A percentile compares a stretch with the other conserved stretches of the same genome.
Evolutionary conservation across 1,284 basidiomycete species (phyloP).

Genomic region (Cutaneotrichosporon spelunceum): DNA sequence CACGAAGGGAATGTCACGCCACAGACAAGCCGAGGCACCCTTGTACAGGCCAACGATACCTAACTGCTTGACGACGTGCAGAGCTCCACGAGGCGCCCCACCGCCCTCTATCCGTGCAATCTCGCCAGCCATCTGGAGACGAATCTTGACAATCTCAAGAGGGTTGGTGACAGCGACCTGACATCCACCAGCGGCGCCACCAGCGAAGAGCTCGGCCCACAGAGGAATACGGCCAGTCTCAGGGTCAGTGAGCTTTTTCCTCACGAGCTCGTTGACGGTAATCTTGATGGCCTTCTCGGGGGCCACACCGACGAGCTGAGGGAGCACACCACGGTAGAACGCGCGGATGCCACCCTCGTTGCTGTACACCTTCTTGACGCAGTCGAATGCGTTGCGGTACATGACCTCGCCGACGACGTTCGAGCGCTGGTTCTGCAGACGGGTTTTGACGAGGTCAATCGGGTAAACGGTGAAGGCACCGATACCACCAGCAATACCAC

Average conservation of each 20-base stretch:
- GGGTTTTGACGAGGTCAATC: conserved; percentile 61
- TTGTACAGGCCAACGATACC: conserved; percentile 90
- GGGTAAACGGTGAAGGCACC: conserved; percentile 71
- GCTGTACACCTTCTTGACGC: conserved; percentile 85
- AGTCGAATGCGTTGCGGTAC: conserved; percentile 92
- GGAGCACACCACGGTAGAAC: conserved; percentile 94
- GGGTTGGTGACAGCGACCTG: conserved; percentile 99
- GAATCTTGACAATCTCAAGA: conserved; percentile 80
- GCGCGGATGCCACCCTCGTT: conserved; percentile 89
- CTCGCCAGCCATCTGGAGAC: conserved; percentile 86
- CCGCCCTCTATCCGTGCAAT: conserved; percentile 69
- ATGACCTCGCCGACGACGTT: conserved; percentile 90
- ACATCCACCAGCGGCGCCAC: conserved; percentile 90
- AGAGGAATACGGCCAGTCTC: conserved; percentile 90
- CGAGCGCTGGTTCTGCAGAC: conserved; percentile 96
- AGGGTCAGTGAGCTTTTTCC: conserved; percentile 79
- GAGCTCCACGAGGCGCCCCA: conserved; percentile 74
- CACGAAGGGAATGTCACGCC: conserved; percentile 79
- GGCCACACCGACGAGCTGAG: conserved; percentile 94
- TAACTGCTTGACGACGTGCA: conserved; percentile 88
- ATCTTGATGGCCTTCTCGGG: conserved; percentile 77
- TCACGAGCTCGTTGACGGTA: conserved; percentile 91
- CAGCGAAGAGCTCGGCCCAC: conserved; percentile 82
- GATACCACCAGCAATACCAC: conserved; percentile 76
- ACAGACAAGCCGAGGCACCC: conserved; percentile 48